Base-by-base conservation (phyloP, 805 yeast species). In the Barnettozyma sp. region DNA sequence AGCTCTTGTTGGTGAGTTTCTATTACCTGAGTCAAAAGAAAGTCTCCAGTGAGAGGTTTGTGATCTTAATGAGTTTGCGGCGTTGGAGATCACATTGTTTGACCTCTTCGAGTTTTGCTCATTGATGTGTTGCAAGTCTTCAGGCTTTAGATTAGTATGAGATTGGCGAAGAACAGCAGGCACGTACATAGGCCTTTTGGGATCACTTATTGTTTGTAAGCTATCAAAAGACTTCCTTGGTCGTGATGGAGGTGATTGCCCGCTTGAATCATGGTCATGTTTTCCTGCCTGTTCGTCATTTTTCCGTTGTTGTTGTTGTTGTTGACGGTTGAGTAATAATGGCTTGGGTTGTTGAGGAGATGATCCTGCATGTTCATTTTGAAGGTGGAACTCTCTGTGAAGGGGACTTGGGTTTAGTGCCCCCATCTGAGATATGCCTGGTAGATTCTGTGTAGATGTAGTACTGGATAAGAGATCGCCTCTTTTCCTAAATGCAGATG, bases 81-180 rank as follows among this genome's bases (percentile, higher is more conserved):
- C 53, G 18, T 43, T 49, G 5, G 48, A 31, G 11, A 48, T 30
- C 15, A 44, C n/a, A n/a, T 35, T 36, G 34, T 48, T 49, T 15
- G 47, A 40, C 27, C 43, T 47, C 26, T 45, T 40, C 0, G 47
- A 42, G 46, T 55, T 41, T 39, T 55, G 49, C 39, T 58, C 53
- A 48, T 53, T 55, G 15, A 54, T 54, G 20, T 44, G 42, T 19
- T 41, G 33, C 15, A 63, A 40, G 39, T 63, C 67, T 31, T 63
- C 68, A n/a, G 59, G 62, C 13, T 63, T 65, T 28, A 66, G 49
- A 33, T 66, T 66, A 2, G 71, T 66, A 39, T 55, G 58, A 0
- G 68, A 58, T 10, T 70, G 69, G 46, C 84, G 70, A 35, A 88
- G 65, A 9, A 88, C 97, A 0, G 96, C 96, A 0, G 97, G 97